Base-by-base conservation (phyloP, 495 filamentous ascomycete species). In the Xylaria telfairii region DNA sequence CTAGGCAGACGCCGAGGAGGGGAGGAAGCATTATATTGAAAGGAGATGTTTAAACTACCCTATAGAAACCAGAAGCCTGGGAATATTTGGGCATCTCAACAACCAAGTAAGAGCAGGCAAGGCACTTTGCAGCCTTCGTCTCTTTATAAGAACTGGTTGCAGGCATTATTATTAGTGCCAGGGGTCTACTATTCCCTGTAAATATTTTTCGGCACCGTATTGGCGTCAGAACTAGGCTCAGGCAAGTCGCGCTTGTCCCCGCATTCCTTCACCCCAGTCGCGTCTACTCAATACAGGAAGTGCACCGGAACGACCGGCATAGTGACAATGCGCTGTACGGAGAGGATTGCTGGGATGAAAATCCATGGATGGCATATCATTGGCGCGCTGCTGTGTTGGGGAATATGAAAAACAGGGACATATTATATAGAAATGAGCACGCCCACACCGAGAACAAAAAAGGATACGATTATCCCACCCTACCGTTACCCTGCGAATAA, bases 211-310 rank as follows among this genome's bases (percentile, higher is more conserved):
- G 28, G 7, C 60, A 8, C 4, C 57, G 34, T 60, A 24, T 41
- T 41, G 32, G n/a, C 13, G 46, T 46, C 37, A 53, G 46, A 65
- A 65, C 61, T 59, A 46, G 60, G 60, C 49, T 46, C 37, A 41
- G 60, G 57, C 59, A 65, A 56, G 47, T 39, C 24, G 24, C 13
- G 24, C 37, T 65, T 30, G 61, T 34, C 61, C 63, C 63, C 63
- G 63, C 63, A 66, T 53, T 41, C 34, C 19, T 1, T 21, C 21
- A 54, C n/a, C 63, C 63, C 47, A 41, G 47, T 53, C 63, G 13
- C 12, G n/a, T 12, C 46, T 41, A 12, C 7, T 54, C 9, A 46
- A 54, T 54, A 39, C 63, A 32, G 47, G 30, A 24, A 51, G 53
- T 51, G 39, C 44, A 30, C 19, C 42, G 59, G 61, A 64, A 47